phyloP scores from a whole-genome alignment of 176 grass and related monocot species.

The Dendrocalamus sinicus region DNA sequence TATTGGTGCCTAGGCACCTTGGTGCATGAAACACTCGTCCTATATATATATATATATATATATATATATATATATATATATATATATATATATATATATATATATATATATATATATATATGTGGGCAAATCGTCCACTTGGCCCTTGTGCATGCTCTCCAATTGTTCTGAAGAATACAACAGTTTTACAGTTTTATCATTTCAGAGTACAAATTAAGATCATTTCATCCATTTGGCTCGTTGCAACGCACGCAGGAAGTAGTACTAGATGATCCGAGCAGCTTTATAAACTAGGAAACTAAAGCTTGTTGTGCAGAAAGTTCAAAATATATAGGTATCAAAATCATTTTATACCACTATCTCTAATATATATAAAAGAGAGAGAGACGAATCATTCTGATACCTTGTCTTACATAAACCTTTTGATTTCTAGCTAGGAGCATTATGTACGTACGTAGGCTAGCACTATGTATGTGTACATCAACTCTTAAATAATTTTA shows the following conservation, averaged over 20 bases:
- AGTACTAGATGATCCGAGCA: constrained; percentile 1
- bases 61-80: too few relatives aligned
- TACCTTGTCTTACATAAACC: constrained; percentile 10
- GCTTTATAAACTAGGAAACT: background rate
- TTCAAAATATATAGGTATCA: constrained; percentile 13
- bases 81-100: too few relatives aligned
- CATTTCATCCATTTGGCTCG: constrained; percentile 35
- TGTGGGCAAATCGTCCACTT: background rate
- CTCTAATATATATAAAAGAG: background rate
- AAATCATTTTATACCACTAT: constrained; percentile 10
- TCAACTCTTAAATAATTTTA: constrained; percentile 34
- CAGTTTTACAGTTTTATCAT: constrained; percentile 34
- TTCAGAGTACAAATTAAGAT: constrained; percentile 38
- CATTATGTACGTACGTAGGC: background rate
- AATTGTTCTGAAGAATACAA: constrained; percentile 22
- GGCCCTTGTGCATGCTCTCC: background rate
- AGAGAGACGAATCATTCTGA: background rate
- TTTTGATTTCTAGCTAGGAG: background rate
- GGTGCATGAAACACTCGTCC: too few relatives aligned
- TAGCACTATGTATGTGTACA: background rate
- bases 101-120: background rate
- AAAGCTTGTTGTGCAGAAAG: background rate
- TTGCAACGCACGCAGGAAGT: constrained; percentile 1
- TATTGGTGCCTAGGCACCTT: too few relatives aligned
- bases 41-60: too few relatives aligned